A percentile compares a stretch with the other conserved stretches of the same genome.
Evolutionary conservation across 2,329 filamentous ascomycete genomes (phyloP).

Genomic region (Salinomyces thailandicus): DNA sequence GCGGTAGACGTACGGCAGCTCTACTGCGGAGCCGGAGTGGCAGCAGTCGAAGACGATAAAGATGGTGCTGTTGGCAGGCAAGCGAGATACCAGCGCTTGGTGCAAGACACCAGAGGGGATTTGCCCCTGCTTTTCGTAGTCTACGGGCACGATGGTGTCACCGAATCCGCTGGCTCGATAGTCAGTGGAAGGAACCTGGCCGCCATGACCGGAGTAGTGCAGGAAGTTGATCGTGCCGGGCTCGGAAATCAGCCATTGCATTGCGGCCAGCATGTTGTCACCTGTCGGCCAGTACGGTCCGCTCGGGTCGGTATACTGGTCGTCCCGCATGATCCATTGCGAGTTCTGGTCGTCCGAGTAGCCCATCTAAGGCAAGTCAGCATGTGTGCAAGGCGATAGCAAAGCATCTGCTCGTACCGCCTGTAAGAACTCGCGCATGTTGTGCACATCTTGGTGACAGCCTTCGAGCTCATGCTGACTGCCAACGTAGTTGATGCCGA

Average conservation of each 20-base stretch:
- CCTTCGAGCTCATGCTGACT: constrained; percentile 36
- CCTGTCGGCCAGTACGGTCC: constrained; percentile 26
- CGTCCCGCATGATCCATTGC: constrained; percentile 38
- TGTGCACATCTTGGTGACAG: constrained; percentile 36
- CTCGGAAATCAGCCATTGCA: constrained; percentile 47
- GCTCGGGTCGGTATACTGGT: constrained; percentile 19
- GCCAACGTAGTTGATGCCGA: constrained; percentile 44
- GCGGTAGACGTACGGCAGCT: constrained; percentile 49
- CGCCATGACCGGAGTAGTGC: constrained; percentile 51
- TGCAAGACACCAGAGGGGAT: constrained; percentile 44
- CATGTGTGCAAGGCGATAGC: neutral
- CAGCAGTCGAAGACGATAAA: constrained; percentile 53
- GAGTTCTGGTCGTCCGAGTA: constrained; percentile 32
- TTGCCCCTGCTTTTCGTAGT: constrained; percentile 40
- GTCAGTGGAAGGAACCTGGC: constrained; percentile 39
- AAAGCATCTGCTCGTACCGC: neutral
- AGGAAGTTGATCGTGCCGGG: constrained; percentile 45
- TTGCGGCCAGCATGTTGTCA: constrained; percentile 37
- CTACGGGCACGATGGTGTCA: constrained; percentile 22
- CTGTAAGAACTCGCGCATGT: constrained; percentile 34
- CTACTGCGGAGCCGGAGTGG: constrained; percentile 49
- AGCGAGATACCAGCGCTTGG: constrained; percentile 40
- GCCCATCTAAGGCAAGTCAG: constrained; percentile 15
- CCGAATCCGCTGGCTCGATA: constrained; percentile 20
- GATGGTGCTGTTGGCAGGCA: constrained; percentile 42